Evolutionary conservation across 202 grass and related monocot genomes (phyloP).

Genomic region (Tripidium arundinaceum): DNA sequence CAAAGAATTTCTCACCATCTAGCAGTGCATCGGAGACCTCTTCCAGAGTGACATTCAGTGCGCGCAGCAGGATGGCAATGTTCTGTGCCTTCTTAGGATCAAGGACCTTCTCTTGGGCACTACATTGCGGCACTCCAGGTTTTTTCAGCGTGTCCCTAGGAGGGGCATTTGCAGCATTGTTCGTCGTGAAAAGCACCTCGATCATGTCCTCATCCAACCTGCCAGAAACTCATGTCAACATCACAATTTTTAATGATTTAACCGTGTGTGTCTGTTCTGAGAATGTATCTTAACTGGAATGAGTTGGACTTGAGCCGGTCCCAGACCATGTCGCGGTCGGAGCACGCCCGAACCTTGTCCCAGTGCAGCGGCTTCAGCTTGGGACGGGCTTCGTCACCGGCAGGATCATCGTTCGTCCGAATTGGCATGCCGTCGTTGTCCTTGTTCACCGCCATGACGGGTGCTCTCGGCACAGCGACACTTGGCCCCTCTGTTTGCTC

Average conservation of each 20-base stretch:
- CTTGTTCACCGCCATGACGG: background rate
- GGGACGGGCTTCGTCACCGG: constrained; percentile 31
- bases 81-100: constrained; percentile 94
- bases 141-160: constrained; percentile 39
- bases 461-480: constrained; percentile 9
- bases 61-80: constrained; percentile 89
- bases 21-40: constrained; percentile 73
- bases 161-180: constrained; percentile 36
- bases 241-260: background rate
- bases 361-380: constrained; percentile 91
- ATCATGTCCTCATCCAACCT: constrained; percentile 97
- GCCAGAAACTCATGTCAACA: constrained; percentile 1
- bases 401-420: background rate
- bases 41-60: constrained; percentile 79
- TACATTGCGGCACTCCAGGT: constrained; percentile 35
- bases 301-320: constrained; percentile 74
- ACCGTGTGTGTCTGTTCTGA: background rate
- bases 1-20: constrained; percentile 44
- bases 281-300: constrained; percentile 69
- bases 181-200: constrained; percentile 71
- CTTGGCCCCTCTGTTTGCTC: constrained; percentile 39
- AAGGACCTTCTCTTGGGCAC: constrained; percentile 72
- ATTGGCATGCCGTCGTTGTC: constrained; percentile 23
- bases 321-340: constrained; percentile 77
- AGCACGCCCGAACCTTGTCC: constrained; percentile 72